These are phyloP conservation scores for Salix viminalis DNA, from an alignment of 345 rosid genomes.

Conservation along the genomic window DNA sequence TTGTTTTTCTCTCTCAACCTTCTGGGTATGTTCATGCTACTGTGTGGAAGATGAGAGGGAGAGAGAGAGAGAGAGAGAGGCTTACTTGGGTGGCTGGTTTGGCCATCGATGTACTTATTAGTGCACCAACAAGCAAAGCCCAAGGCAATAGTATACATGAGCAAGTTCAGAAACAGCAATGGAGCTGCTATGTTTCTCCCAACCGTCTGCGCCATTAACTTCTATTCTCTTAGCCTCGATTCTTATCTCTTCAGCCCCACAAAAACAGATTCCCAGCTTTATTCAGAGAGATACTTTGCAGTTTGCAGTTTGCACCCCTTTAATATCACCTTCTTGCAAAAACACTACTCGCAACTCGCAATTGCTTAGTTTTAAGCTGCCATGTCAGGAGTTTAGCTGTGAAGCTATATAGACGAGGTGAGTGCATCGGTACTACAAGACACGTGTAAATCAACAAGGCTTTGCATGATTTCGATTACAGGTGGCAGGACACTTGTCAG, in stretches of 20 bases:
- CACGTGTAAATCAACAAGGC: constrained; percentile 1
- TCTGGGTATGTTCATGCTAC: too few species aligned
- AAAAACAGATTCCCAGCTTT: not conserved
- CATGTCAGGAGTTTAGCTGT: not conserved
- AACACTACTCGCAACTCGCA: too few species aligned
- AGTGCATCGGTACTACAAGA: not conserved
- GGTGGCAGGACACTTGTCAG: constrained; percentile 19
- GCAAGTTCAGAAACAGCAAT: constrained; percentile 74
- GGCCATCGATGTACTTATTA: constrained; percentile 67
- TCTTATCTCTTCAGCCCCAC: not conserved
- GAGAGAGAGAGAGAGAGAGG: not conserved
- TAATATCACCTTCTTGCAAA: too few species aligned
- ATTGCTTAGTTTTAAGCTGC: too few species aligned
- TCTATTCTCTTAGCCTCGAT: not conserved
- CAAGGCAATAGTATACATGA: constrained; percentile 67
- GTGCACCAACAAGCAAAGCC: constrained; percentile 91
- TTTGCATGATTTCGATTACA: constrained; percentile 5
- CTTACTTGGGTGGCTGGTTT: constrained; percentile 75
- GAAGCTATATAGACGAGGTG: constrained; percentile 3
- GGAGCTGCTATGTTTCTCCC: constrained; percentile 90
- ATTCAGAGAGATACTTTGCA: not conserved
- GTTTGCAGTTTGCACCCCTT: not conserved
- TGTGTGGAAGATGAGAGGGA: too few species aligned
- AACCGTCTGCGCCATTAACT: constrained; percentile 53
- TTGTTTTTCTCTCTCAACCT: too few species aligned